Conservation (phyloP, 148 eudicot species). For the Silene uniflora region DNA sequence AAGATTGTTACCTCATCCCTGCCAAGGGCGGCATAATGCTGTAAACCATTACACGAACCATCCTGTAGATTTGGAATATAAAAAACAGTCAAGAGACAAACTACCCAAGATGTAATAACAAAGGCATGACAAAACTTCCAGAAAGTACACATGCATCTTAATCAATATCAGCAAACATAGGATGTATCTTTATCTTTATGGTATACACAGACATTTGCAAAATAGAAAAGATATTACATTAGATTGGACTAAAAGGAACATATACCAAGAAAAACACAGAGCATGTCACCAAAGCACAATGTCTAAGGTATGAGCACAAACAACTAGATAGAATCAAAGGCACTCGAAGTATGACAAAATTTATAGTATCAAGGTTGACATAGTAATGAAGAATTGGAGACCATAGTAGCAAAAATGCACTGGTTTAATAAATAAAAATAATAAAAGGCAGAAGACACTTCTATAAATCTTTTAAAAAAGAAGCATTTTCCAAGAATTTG, state of each 20-base stretch:
- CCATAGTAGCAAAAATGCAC: neutral
- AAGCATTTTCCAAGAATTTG: too few species aligned
- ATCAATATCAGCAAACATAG: neutral
- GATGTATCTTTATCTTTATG: neutral
- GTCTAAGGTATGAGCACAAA: neutral
- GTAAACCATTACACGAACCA: slow-evolving; percentile 97
- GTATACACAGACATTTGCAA: neutral
- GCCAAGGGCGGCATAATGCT: slow-evolving; percentile 98
- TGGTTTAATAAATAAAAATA: neutral
- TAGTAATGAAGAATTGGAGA: neutral
- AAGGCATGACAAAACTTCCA: too few species aligned
- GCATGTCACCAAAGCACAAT: neutral
- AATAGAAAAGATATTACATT: neutral
- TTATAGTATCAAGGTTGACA: neutral
- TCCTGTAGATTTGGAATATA: slow-evolving; percentile 40
- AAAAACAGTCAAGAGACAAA: slow-evolving; percentile 16
- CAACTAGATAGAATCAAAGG: neutral
- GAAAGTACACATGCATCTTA: neutral
- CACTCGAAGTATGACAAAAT: neutral
- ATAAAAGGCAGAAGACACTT: too few species aligned
- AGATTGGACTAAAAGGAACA: neutral
- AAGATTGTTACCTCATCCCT: slow-evolving; percentile 66
- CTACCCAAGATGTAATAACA: neutral
- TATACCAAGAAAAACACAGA: neutral
- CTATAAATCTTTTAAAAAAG: too few species aligned